phyloP scores from a whole-genome alignment of 768 basidiomycete genomes.

The Rhizopogon roseolus region DNA sequence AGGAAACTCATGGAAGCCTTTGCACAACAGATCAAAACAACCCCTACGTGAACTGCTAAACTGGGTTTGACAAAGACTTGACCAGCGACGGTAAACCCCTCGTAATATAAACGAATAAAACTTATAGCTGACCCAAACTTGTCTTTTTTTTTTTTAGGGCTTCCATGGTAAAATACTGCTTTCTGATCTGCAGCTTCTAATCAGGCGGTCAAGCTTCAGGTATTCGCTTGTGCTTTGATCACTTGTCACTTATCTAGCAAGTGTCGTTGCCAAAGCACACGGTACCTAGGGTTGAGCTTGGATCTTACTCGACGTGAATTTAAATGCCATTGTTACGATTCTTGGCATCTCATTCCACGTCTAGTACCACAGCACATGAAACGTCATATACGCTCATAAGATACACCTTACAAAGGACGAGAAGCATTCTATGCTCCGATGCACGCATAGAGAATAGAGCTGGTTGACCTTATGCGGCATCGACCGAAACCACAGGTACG shows the following conservation, averaged over 20 bases:
- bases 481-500: neutral
- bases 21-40: constrained; percentile 18
- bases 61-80: too few relatives aligned
- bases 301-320: neutral
- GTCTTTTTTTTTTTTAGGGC: neutral
- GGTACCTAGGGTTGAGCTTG: neutral
- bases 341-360: too few relatives aligned
- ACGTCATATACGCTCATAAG: neutral
- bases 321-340: neutral
- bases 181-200: neutral
- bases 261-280: neutral
- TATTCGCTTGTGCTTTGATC: neutral
- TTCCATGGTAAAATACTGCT: neutral
- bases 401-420: neutral
- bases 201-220: neutral
- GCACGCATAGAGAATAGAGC: neutral
- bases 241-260: neutral
- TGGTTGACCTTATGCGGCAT: neutral
- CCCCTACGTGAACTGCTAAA: neutral
- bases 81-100: neutral
- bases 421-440: neutral
- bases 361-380: neutral
- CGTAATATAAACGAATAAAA: neutral
- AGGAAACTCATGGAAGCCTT: constrained; percentile 1
- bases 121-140: neutral